Base-by-base conservation (phyloP, 768 basidiomycete species). In the Dacryopinax spathularia region DNA sequence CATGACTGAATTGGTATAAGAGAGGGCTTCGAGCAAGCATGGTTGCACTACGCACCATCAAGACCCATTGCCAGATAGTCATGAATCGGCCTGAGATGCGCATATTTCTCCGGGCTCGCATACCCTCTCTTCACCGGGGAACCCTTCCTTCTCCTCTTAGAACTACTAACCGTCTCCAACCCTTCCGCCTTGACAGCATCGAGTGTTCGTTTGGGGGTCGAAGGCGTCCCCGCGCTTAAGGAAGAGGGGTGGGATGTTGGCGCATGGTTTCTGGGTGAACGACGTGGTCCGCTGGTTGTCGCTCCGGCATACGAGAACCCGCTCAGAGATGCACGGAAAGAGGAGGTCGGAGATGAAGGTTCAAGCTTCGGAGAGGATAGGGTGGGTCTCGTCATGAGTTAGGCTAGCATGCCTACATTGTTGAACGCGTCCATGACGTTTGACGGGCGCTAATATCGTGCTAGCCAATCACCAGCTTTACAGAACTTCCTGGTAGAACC, bases 1-100 rank as follows among this genome's bases (percentile, higher is more conserved):
- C 15, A 91, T 67, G 25, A 91, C 89, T 91, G 60, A 0, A 27
- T 34, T 7, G 12, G 9, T 20, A 56, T 56, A 22, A 67, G 18
- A 13, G 1, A 31, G 22, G 31, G 35, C 25, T 63, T 20, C 22
- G 20, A 18, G 37, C 33, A 33, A 33, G 62, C 60, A 27, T 37
- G n/a, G 35, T 62, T 41, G 68, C 20, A 41, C 56, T 20, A 67
- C 76, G 44, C 67, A 88, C 88, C 77, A 62, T 88, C 84, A 1
- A 89, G 77, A 25, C 76, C 78, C 33, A 75, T 69, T 20, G 72
- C 70, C 15, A 89, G 68, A 68, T 81, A 73, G 70, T 89, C 87
- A 1, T 75, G 75, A 12, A 88, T 67, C 13, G 69, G 71, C 20
- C 75, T 73, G 13, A 86, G 73, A 71, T 85, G 80, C 0, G 79